Percentiles rank a stretch among this genome's conserved stretches.
These are phyloP conservation scores for Lyophyllum semitale DNA, from an alignment of 768 basidiomycete species.

Conservation along the genomic window DNA sequence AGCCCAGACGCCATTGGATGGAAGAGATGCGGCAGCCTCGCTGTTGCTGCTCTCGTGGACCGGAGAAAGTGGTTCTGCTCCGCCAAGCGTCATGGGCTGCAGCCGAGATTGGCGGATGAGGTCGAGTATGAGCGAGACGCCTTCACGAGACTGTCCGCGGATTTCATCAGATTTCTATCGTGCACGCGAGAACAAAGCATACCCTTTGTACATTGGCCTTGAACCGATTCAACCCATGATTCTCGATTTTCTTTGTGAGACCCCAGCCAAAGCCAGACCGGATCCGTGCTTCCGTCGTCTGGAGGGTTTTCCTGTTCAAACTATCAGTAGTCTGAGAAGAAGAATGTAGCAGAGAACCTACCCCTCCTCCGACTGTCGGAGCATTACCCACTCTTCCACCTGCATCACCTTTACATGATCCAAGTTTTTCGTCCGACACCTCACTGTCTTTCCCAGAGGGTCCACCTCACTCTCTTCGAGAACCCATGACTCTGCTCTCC, in stretches of 20 bases:
- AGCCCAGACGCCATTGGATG: conserved; percentile 33
- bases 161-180: conserved; percentile 3
- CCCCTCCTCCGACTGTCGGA: conserved; percentile 73
- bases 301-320: conserved; percentile 66
- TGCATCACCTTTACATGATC: conserved; percentile 95
- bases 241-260: conserved; percentile 84
- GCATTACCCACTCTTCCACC: conserved; percentile 79
- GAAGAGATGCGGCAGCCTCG: conserved; percentile 3
- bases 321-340: not conserved
- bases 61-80: conserved; percentile 22
- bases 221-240: conserved; percentile 80
- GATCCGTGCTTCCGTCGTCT: conserved; percentile 84
- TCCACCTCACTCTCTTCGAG: conserved; percentile 95
- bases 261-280: conserved; percentile 92
- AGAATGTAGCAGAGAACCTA: conserved; percentile 34
- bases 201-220: conserved; percentile 87
- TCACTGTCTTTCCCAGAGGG: conserved; percentile 73
- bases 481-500: conserved; percentile 90
- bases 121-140: conserved; percentile 79
- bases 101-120: conserved; percentile 80
- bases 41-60: conserved; percentile 13
- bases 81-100: conserved; percentile 54
- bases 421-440: conserved; percentile 83
- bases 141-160: conserved; percentile 72
- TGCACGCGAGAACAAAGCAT: conserved; percentile 25